Base-by-base conservation (phyloP, 129 eudicot genomes). In the Arctium minus region DNA sequence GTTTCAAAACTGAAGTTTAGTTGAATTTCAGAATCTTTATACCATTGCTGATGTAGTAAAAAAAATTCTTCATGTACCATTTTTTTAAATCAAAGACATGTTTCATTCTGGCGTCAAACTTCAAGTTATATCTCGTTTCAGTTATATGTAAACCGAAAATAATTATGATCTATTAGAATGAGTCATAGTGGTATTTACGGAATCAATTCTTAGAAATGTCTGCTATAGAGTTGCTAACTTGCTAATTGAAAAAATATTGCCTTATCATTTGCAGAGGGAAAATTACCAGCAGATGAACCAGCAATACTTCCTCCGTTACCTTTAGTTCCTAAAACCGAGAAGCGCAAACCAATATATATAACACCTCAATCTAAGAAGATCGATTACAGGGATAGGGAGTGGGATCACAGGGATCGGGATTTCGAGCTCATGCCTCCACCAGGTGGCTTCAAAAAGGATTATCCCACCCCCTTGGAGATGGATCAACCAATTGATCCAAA, bases 401-500 rank as follows among this genome's bases (percentile, higher is more conserved):
- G 97, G 97, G 97, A 95, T 75, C 91, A 97, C 32, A 84, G 97
- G 29, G 97, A 95, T 75, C 81, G 97, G 72, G 99, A 96, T 81
- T 90, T 90, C 50, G 98, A 96, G 86, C 94, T 96, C 29, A 96
- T 96, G 97, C 99, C 99, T 70, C 99, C 99, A 42, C 99, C 99
- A 37, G 96, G 99, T 18, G 90, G 98, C 86, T 87, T 88, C 82
- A 96, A 90, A 82, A 88, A 84, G 88, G 99, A 96, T 73, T 93
- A 88, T 80, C 83, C 97, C 6, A 53, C 88, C 67, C 97, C 99
- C 8, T 73, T 87, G 73, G 99, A 96, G 73, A 89, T 91, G 37
- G 99, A 96, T 74, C 99, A 96, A 79, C 99, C 99, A 37, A 93
- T 96, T 74, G 99, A 96, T 86, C 99, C 99, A 77, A 93, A 96